Conservation (phyloP, 2,329 filamentous ascomycete species). For the Dothidotthia symphoricarpi region DNA sequence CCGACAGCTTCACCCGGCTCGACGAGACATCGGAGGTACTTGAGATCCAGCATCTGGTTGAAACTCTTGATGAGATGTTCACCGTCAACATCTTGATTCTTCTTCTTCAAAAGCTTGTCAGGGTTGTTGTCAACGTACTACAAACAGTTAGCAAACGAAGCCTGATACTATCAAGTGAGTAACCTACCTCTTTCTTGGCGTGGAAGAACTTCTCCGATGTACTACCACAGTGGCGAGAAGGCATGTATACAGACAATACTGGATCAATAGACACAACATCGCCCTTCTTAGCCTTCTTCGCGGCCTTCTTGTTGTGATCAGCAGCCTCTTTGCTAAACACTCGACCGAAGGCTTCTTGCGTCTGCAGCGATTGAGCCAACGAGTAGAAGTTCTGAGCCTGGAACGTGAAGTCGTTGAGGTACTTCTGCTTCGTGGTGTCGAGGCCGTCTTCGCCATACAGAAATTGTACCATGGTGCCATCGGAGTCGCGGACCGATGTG, state of each 20-base stretch:
- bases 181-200: constrained; percentile 59
- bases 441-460: constrained; percentile 95
- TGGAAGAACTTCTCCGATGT: constrained; percentile 85
- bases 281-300: constrained; percentile 82
- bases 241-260: constrained; percentile 68
- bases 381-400: constrained; percentile 81
- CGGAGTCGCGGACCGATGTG: constrained; percentile 87
- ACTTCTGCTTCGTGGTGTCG: constrained; percentile 91
- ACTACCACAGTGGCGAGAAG: constrained; percentile 75
- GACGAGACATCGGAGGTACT: constrained; percentile 87
- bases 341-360: constrained; percentile 54
- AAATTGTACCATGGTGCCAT: constrained; percentile 92
- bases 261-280: constrained; percentile 71
- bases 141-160: constrained; percentile 14
- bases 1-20: constrained; percentile 96
- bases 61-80: constrained; percentile 64
- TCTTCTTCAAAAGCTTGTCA: constrained; percentile 58
- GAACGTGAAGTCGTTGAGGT: constrained; percentile 87
- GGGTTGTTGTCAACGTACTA: constrained; percentile 76
- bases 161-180: not conserved
- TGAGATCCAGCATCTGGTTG: constrained; percentile 80
- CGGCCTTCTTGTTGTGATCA: constrained; percentile 62
- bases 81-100: constrained; percentile 53
- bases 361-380: constrained; percentile 72
- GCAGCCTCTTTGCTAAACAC: constrained; percentile 66